These are phyloP conservation scores for Elsinoe necatrix DNA, from an alignment of 2,329 filamentous ascomycete genomes.

Conservation along the genomic window DNA sequence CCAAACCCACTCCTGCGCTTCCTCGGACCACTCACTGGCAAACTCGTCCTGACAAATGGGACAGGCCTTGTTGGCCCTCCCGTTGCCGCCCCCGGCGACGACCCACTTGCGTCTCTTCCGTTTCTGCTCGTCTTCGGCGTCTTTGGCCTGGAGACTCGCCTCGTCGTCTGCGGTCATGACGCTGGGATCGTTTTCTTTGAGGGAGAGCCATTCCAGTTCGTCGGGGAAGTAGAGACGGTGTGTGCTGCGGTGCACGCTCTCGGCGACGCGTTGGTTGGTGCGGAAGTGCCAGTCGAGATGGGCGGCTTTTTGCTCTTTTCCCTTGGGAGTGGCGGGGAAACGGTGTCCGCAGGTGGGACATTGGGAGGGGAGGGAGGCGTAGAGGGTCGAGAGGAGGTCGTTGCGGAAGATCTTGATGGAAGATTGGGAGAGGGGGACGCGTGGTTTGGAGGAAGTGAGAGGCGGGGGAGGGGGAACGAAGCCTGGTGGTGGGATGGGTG, in stretches of 20 bases:
- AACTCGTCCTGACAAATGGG: conserved; percentile 96
- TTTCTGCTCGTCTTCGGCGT: not conserved
- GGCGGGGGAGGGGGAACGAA: conserved; percentile 8
- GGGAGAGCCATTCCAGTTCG: conserved; percentile 85
- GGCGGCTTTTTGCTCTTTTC: conserved; percentile 74
- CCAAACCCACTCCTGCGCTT: conserved; percentile 95
- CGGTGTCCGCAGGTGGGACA: conserved; percentile 88
- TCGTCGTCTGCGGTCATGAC: conserved; percentile 36
- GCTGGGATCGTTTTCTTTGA: conserved; percentile 65
- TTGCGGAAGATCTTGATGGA: conserved; percentile 50
- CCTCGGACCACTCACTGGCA: conserved; percentile 82
- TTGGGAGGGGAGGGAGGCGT: conserved; percentile 74
- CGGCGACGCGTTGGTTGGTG: conserved; percentile 79
- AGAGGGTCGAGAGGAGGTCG: conserved; percentile 63
- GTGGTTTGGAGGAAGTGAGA: conserved; percentile 10
- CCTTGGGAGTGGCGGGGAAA: conserved; percentile 68
- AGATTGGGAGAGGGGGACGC: conserved; percentile 25
- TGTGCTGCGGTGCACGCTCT: conserved; percentile 69
- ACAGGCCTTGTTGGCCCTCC: conserved; percentile 68
- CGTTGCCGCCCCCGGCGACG: conserved; percentile 45
- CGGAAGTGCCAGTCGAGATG: conserved; percentile 99
- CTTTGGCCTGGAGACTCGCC: conserved; percentile 24
- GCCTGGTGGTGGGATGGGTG: conserved; percentile 1
- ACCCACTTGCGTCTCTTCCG: conserved; percentile 34
- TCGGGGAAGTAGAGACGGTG: conserved; percentile 94